These are phyloP conservation scores for Lactarius vividus DNA, from an alignment of 768 basidiomycete genomes.

Conservation along the genomic window DNA sequence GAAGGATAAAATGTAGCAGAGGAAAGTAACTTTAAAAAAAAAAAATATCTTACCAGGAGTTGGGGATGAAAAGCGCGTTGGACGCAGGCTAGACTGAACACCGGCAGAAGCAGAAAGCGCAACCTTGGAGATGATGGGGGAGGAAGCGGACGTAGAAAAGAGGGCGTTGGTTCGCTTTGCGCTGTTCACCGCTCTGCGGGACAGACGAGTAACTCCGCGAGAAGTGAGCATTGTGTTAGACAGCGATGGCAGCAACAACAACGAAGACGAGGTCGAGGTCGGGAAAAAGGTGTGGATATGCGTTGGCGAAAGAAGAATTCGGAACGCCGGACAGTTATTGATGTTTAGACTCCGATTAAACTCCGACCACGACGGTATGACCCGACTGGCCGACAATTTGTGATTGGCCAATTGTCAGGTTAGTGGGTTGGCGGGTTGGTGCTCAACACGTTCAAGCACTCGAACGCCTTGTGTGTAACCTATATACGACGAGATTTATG, in stretches of 20 bases:
- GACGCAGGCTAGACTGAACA: constrained; percentile 48
- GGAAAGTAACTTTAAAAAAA: background rate
- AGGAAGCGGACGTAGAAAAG: constrained; percentile 64
- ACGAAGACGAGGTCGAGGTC: constrained; percentile 21
- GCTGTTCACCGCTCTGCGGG: constrained; percentile 75
- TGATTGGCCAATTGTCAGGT: background rate
- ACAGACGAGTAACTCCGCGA: constrained; percentile 84
- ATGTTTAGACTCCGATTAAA: constrained; percentile 23
- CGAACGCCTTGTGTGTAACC: background rate
- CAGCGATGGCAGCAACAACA: constrained; percentile 31
- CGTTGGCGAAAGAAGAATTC: constrained; percentile 16
- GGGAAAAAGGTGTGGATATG: constrained; percentile 28
- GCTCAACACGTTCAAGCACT: background rate
- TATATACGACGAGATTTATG: background rate
- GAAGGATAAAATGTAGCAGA: background rate
- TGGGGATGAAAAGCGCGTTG: constrained; percentile 46
- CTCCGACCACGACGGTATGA: constrained; percentile 11
- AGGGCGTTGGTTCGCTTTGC: constrained; percentile 75
- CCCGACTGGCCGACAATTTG: background rate
- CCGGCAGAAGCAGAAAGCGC: constrained; percentile 46
- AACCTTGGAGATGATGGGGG: constrained; percentile 54
- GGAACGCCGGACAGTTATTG: background rate
- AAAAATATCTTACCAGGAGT: constrained; percentile 48
- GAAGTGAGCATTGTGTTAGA: constrained; percentile 74
- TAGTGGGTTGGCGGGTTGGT: background rate